A percentile compares a stretch with the other conserved stretches of the same genome.
Evolutionary conservation across 2,329 filamentous ascomycete species (phyloP).

Genomic region (Penicillium digitatum): DNA sequence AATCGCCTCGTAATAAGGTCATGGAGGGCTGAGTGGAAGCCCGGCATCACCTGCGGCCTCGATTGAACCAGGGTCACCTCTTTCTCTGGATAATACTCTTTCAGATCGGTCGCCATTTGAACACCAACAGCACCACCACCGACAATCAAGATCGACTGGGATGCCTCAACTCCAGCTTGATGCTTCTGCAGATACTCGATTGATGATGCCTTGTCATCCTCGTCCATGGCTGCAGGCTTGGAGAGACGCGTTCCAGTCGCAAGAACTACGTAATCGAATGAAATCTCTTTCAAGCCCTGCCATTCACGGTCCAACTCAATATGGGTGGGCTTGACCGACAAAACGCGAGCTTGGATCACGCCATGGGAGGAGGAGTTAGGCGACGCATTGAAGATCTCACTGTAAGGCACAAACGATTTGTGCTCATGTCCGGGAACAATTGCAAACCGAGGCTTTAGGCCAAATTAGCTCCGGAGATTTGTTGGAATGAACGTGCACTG

Average conservation of each 20-base stretch:
- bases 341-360: conserved; percentile 33
- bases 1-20: conserved; percentile 32
- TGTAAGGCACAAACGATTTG: conserved; percentile 38
- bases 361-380: conserved; percentile 24
- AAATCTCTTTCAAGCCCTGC: conserved; percentile 30
- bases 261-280: conserved; percentile 34
- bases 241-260: conserved; percentile 35
- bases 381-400: conserved; percentile 26
- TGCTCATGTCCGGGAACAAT: conserved; percentile 36
- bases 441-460: conserved; percentile 31
- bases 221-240: conserved; percentile 33
- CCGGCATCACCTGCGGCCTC: conserved; percentile 36
- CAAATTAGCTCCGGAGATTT: neutral
- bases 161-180: conserved; percentile 28
- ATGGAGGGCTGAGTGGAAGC: conserved; percentile 32
- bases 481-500: too few species aligned
- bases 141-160: conserved; percentile 35
- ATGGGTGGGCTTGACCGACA: conserved; percentile 27
- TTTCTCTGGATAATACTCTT: conserved; percentile 48
- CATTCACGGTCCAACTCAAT: conserved; percentile 36
- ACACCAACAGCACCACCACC: conserved; percentile 52
- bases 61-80: conserved; percentile 49
- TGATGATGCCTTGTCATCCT: conserved; percentile 34
- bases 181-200: conserved; percentile 33
- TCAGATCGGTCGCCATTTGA: conserved; percentile 50